Conservation (phyloP, 495 filamentous ascomycete species). For the Lentithecium fluviatile region DNA sequence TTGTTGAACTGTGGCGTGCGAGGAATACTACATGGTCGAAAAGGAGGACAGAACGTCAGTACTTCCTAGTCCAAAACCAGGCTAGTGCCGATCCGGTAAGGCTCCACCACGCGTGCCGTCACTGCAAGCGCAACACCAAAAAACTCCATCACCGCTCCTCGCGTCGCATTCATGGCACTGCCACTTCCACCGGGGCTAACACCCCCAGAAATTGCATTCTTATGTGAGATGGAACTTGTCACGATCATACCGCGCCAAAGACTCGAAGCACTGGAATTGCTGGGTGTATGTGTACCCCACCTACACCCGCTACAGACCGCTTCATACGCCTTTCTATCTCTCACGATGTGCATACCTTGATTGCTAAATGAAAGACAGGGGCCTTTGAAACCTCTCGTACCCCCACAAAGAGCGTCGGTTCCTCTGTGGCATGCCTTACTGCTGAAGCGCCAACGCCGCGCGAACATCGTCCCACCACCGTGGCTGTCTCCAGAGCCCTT, state of each 20-base stretch:
- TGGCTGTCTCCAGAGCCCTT: conserved; percentile 81
- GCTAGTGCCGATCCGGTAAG: not conserved
- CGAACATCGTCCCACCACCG: conserved; percentile 85
- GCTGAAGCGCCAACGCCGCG: conserved; percentile 89
- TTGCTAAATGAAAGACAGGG: conserved; percentile 66
- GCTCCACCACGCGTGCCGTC: not conserved
- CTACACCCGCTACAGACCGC: not conserved
- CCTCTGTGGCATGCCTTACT: conserved; percentile 98
- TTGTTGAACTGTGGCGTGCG: not conserved
- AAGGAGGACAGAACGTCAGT: not conserved
- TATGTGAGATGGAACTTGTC: conserved; percentile 95
- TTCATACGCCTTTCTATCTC: too few species aligned
- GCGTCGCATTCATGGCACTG: conserved; percentile 65
- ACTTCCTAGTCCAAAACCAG: not conserved
- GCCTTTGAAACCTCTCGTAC: conserved; percentile 68
- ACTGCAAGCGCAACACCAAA: conserved; percentile 13
- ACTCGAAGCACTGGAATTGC: conserved; percentile 77
- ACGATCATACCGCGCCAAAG: conserved; percentile 89
- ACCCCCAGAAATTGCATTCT: conserved; percentile 86
- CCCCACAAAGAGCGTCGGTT: conserved; percentile 74
- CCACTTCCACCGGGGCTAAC: conserved; percentile 79
- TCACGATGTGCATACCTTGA: not conserved
- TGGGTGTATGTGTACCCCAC: conserved; percentile 64
- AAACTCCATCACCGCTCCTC: conserved; percentile 11
- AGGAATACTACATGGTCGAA: not conserved